These are phyloP conservation scores for Salvia hispanica DNA, from an alignment of 257 asterid species.

Conservation along the genomic window DNA sequence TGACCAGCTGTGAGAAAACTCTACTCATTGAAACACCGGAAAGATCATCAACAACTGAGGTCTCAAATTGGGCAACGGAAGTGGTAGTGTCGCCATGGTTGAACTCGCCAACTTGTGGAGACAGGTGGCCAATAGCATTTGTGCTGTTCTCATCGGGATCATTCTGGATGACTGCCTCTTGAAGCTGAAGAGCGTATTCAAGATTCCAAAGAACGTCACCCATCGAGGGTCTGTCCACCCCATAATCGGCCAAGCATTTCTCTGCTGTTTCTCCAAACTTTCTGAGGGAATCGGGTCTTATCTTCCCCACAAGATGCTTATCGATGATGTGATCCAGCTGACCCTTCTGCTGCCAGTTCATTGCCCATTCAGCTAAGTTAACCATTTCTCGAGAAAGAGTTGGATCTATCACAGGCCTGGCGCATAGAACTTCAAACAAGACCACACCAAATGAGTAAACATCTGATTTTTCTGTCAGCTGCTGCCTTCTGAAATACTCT, in stretches of 20 bases:
- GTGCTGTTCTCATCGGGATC: slow-evolving; percentile 72
- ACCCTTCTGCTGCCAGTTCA: slow-evolving; percentile 69
- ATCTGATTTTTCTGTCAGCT: slow-evolving; percentile 56
- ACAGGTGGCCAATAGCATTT: slow-evolving; percentile 49
- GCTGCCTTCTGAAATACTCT: slow-evolving; percentile 60
- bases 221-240: slow-evolving; percentile 65
- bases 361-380: slow-evolving; percentile 65
- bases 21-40: slow-evolving; percentile 68
- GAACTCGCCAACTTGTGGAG: slow-evolving; percentile 48
- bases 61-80: slow-evolving; percentile 43
- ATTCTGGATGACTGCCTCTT: slow-evolving; percentile 47
- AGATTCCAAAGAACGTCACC: slow-evolving; percentile 64
- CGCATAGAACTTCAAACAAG: slow-evolving; percentile 60
- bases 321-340: slow-evolving; percentile 57
- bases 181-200: slow-evolving; percentile 65
- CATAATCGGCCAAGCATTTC: slow-evolving; percentile 64
- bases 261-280: slow-evolving; percentile 66
- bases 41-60: slow-evolving; percentile 51
- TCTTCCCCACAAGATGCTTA: slow-evolving; percentile 41
- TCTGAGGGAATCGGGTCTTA: slow-evolving; percentile 53
- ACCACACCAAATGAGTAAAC: slow-evolving; percentile 69
- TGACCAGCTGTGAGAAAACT: slow-evolving; percentile 69
- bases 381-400: slow-evolving; percentile 59
- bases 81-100: slow-evolving; percentile 29
- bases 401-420: slow-evolving; percentile 60